Base-by-base conservation (phyloP, 164 flowering plant species). In the Tetracentron sinense region DNA sequence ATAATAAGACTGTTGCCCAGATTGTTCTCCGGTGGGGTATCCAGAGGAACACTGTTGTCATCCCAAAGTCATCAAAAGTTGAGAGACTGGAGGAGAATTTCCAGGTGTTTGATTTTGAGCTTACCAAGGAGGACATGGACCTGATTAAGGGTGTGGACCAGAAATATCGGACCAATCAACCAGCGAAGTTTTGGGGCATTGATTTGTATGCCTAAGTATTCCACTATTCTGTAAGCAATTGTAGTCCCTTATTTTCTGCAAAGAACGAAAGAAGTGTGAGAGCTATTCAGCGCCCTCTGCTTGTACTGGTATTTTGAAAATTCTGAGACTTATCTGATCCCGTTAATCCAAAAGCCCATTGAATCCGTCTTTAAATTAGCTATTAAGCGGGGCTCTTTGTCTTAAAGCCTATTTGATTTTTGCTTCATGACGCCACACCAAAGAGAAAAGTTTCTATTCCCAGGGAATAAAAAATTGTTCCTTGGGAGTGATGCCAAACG, bases 11-110 rank as follows among this genome's bases (percentile, higher is more conserved):
- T 4, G 83, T 66, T 1, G 94, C 96, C 33, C 98, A 93, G 75
- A 57, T 88, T 56, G 86, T 75, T 70, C 94, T 93, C 16, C 78
- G 88, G 25, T 93, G 96, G 98, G 97, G 92, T 56, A 85, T 93
- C 64, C 98, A 90, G 69, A 73, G 97, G 60, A 76, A 84, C 75
- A 83, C 87, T 0, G 87, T 77, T 54, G 85, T 90, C 68, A 89
- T 93, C 33, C 98, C 98, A 35, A 93, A 90, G 77, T 54, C 96
- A 68, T 86, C 91, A 17, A 90, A 86, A 65, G 57, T 68, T 0
- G 88, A 87, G 74, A 81, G 97, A 66, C 51, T 93, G 81, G 60
- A 77, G 68, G 97, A 88, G 76, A 93, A 90, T 56, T 80, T 87
- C 64, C 47, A 83, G 42, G 89, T 88, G 56, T 84, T 80, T 21